A percentile compares a stretch with the other conserved stretches of the same genome.
Evolutionary conservation across 2,329 filamentous ascomycete genomes (phyloP).

Genomic region (Hortaea sp.): DNA sequence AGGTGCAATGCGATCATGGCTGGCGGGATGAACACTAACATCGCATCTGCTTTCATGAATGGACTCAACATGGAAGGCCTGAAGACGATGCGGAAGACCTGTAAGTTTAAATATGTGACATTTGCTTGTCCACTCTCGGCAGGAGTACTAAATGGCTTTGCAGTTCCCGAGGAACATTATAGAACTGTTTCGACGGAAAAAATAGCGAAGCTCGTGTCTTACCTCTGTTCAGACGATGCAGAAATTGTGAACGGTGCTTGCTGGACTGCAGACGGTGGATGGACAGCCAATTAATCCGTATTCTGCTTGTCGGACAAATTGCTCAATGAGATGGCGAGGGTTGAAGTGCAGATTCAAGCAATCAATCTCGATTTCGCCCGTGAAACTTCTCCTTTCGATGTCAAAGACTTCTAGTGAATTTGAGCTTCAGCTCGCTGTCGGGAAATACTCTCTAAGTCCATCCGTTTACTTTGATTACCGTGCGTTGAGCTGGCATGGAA

Average conservation of each 20-base stretch:
- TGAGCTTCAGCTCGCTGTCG: too few species aligned
- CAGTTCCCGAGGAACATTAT: conserved; percentile 11
- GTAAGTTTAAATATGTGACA: conserved; percentile 5
- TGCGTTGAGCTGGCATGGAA: too few species aligned
- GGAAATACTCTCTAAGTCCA: too few species aligned
- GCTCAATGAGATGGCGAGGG: too few species aligned
- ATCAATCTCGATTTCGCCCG: too few species aligned
- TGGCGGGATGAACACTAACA: conserved; percentile 49
- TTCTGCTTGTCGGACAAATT: neutral
- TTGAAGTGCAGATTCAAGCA: too few species aligned
- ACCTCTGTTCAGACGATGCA: conserved; percentile 23
- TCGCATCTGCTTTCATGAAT: conserved; percentile 33
- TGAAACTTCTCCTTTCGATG: too few species aligned
- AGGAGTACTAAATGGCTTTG: neutral
- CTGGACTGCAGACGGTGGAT: conserved; percentile 18
- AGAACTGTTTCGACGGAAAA: conserved; percentile 16
- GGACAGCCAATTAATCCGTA: conserved; percentile 10
- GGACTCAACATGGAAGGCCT: conserved; percentile 23
- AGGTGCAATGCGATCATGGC: conserved; percentile 39
- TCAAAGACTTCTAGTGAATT: too few species aligned
- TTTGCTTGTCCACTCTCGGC: neutral
- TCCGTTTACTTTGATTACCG: too few species aligned
- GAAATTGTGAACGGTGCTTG: conserved; percentile 25
- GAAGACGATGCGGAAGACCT: conserved; percentile 13
- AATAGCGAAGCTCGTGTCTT: conserved; percentile 25